A percentile compares a stretch with the other conserved stretches of the same genome.
phyloP scores from a whole-genome alignment of 345 rosid genomes.

The Clausena lansium region DNA sequence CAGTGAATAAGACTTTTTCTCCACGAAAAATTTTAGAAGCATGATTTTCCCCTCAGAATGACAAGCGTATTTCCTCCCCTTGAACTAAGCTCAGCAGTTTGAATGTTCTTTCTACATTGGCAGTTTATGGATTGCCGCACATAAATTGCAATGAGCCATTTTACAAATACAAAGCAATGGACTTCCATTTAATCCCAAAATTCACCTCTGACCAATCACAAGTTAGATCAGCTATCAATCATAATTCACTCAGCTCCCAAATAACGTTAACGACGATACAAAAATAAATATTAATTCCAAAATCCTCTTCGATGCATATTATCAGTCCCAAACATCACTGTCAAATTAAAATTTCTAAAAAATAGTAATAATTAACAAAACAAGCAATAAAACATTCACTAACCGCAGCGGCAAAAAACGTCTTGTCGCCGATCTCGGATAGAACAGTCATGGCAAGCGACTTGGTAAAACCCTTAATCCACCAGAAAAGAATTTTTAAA shows the following conservation, averaged over 20 bases:
- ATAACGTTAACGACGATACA: neutral
- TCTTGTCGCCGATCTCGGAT: constrained; percentile 98
- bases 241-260: neutral
- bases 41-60: neutral
- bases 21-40: neutral
- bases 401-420: constrained; percentile 97
- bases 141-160: neutral
- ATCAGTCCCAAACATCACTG: neutral
- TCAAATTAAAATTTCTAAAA: neutral
- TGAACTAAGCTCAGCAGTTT: neutral
- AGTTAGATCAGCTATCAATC: neutral
- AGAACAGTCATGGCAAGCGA: constrained; percentile 95
- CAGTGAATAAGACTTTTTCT: neutral
- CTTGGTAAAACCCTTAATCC: constrained; percentile 80
- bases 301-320: neutral
- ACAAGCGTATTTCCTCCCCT: neutral
- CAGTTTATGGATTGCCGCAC: neutral
- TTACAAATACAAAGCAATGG: neutral
- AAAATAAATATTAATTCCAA: neutral
- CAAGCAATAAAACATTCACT: constrained; percentile 22
- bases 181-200: no score
- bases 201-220: no score
- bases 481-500: neutral
- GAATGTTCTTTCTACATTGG: neutral
- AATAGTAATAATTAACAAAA: neutral